Percentiles rank a stretch among this genome's conserved stretches.
Conservation (phyloP, 2,329 filamentous ascomycete genomes). For the Penicillium sp. region DNA sequence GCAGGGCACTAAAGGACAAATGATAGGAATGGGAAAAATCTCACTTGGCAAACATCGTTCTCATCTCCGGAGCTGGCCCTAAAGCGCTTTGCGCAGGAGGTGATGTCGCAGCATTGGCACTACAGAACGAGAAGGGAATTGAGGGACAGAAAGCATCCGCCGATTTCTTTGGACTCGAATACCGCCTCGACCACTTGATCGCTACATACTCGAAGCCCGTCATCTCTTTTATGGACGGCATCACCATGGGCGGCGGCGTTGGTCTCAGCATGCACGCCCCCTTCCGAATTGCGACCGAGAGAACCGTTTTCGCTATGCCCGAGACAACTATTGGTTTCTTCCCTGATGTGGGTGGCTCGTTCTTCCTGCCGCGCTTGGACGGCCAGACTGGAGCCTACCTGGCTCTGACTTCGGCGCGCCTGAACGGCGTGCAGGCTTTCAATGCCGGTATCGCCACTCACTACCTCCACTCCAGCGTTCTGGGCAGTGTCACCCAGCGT, state of each 20-base stretch:
- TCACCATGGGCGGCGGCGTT: slow-evolving; percentile 97
- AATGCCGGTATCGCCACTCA: slow-evolving; percentile 93
- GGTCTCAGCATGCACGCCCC: slow-evolving; percentile 93
- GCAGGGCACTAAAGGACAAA: slow-evolving; percentile 10
- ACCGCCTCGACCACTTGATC: slow-evolving; percentile 92
- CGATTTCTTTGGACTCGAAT: slow-evolving; percentile 92
- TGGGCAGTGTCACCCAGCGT: slow-evolving; percentile 78
- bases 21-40: slow-evolving; percentile 85
- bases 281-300: slow-evolving; percentile 93
- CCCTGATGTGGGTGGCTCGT: slow-evolving; percentile 93
- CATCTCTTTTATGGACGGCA: slow-evolving; percentile 93
- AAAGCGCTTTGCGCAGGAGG: slow-evolving; percentile 91
- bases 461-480: slow-evolving; percentile 87
- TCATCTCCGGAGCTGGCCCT: slow-evolving; percentile 85
- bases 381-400: slow-evolving; percentile 88
- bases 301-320: slow-evolving; percentile 95
- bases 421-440: slow-evolving; percentile 81
- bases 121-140: slow-evolving; percentile 65
- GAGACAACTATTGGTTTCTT: slow-evolving; percentile 99
- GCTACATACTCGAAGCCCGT: slow-evolving; percentile 92
- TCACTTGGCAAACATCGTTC: slow-evolving; percentile 85
- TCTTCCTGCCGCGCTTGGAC: slow-evolving; percentile 89
- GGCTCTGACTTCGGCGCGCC: slow-evolving; percentile 80
- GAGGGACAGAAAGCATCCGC: slow-evolving; percentile 73
- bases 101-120: slow-evolving; percentile 78